Base-by-base conservation (phyloP, 306 rosid species). In the Vicia villosa region DNA sequence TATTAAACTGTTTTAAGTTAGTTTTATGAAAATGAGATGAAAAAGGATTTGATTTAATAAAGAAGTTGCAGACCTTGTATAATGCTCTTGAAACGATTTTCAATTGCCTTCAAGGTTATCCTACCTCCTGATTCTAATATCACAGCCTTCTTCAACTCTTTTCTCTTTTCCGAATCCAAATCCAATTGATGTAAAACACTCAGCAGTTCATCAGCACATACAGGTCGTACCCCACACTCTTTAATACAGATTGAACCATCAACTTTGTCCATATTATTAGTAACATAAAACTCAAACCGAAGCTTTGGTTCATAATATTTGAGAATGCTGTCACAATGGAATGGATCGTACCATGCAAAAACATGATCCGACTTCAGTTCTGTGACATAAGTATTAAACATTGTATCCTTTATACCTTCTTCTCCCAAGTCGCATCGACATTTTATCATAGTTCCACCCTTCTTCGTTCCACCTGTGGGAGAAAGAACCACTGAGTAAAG, bases 301-400 rank as follows among this genome's bases (percentile, higher is more conserved):
- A 69, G 47, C 22, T 51, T 5, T 14, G 16, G 66, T 41, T 40
- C 30, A 62, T 52, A 0, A 30, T 5, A 17, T 16, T 34, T 50
- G 49, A 60, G 70, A 51, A 76, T 69, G 66, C 21, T 40, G 14
- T 69, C 71, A 61, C 21, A 41, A 42, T 76, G 75, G n/a, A 69
- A 62, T 51, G 80, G 77, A 80, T 80, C 83, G 41, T 75, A 74
- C 80, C 80, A 80, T 11, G 50, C 20, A 60, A 13, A 69, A 61
- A 79, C 76, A 79, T 79, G 72, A 55, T 74, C 73, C 0, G 66
- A 57, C 12, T 57, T 24, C 63, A 57, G 63, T 28, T 57, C 20
- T 6, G 63, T 57, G 12, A 14, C 19, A 57, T 57, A 1, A 57
- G 63, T 57, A 57, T 57, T 57, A 13, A 57, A 11, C 63, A 12